A percentile compares a stretch with the other conserved stretches of the same genome.
Evolutionary conservation across 2,329 filamentous ascomycete genomes (phyloP).

Genomic region (Penicillium paneum): DNA sequence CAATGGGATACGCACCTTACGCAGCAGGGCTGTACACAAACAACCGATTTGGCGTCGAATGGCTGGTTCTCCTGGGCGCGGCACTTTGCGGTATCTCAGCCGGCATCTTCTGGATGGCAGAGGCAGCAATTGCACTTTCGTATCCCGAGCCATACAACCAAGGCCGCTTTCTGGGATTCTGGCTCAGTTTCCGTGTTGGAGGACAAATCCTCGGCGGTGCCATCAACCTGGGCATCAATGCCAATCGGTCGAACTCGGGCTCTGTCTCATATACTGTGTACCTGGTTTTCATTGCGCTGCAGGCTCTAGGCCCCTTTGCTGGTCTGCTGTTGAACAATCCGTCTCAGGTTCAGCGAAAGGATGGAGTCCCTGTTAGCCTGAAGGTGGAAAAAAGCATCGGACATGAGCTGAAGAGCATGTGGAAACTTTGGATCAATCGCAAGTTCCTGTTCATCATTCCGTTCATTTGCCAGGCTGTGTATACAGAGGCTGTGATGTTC

Average conservation of each 20-base stretch:
- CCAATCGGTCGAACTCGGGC: slow-evolving; percentile 55
- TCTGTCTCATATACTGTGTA: slow-evolving; percentile 68
- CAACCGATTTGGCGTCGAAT: slow-evolving; percentile 66
- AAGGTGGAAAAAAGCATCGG: slow-evolving; percentile 55
- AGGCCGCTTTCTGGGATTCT: slow-evolving; percentile 64
- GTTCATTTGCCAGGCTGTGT: slow-evolving; percentile 69
- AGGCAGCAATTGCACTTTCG: slow-evolving; percentile 68
- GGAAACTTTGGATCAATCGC: slow-evolving; percentile 57
- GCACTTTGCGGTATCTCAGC: slow-evolving; percentile 68
- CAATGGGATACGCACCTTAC: slow-evolving; percentile 68
- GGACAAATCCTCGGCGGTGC: slow-evolving; percentile 70
- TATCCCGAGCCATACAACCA: slow-evolving; percentile 70
- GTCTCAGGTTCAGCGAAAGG: slow-evolving; percentile 60
- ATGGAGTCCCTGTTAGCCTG: slow-evolving; percentile 61
- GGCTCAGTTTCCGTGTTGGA: slow-evolving; percentile 60
- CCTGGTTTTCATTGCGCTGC: slow-evolving; percentile 67
- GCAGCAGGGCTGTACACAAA: slow-evolving; percentile 70
- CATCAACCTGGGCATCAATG: slow-evolving; percentile 67
- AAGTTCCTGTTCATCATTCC: slow-evolving; percentile 64
- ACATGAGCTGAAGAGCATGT: slow-evolving; percentile 59
- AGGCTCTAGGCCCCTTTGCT: slow-evolving; percentile 63
- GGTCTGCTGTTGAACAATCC: slow-evolving; percentile 63
- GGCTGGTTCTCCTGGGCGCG: slow-evolving; percentile 66
- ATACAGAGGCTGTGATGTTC: slow-evolving; percentile 68
- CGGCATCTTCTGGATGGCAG: slow-evolving; percentile 72